Evolutionary conservation across 164 flowering plant genomes (phyloP), one percentile per base, ranked within the genome.

Genomic region (Vitis cinerea): DNA sequence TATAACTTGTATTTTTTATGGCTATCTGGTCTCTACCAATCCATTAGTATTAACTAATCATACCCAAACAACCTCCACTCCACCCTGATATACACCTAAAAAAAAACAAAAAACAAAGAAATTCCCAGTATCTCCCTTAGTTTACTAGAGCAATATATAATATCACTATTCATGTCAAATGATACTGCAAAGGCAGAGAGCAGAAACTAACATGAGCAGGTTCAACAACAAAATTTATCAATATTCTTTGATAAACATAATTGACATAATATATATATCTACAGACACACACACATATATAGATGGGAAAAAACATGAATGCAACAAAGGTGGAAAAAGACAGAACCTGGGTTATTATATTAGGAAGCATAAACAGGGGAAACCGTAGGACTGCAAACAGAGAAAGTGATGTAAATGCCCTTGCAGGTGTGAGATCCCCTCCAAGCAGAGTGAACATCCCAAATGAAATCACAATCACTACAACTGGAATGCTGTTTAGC

Each of bases 341-440:
- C 15, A 48, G 47, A 62, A 93, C 99, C 98, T 91, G 99, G 64
- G 97, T 96, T 69, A 96, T 90, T 68, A 93, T 82, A 76, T 90
- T 96, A 54, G 99, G 99, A 76, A 96, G 93, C 98, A 93, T 89
- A 80, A 90, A 90, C 44, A 96, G 75, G 47, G 99, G 99, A 72
- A 91, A 90, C 11, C 97, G 91, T 57, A 96, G 81, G 63, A 96
- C 98, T 0, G 98, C 92, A 82, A 93, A 96, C 69, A 96, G 83
- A 30, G 99, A 93, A 71, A 96, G 89, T 27, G 99, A 88, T 54
- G 98, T 91, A 72, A 96, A 96, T 56, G 99, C 99, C 81, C 91
- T 92, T 47, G 99, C 91, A 75, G 99, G 98, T 71, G 99, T 96
- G 78, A 96, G 81, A 74, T 89, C 83, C 74, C 99, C 99, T 50